Percentiles rank a stretch among this genome's conserved stretches.
phyloP scores from a whole-genome alignment of 2,329 filamentous ascomycete species.

The Elsinoe arachidis region DNA sequence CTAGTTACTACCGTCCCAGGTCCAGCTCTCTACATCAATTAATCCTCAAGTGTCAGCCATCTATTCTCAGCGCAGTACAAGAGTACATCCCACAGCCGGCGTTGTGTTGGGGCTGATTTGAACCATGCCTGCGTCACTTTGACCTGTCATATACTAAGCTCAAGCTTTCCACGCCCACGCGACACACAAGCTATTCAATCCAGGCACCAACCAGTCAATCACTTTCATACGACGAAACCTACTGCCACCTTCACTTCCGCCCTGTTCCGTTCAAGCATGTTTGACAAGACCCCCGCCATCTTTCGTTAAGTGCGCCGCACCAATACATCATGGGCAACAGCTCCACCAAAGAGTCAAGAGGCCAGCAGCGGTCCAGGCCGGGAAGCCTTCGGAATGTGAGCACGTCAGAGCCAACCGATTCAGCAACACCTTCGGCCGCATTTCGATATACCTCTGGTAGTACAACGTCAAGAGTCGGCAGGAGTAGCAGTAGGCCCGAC shows the following conservation, averaged over 20 bases:
- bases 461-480: constrained; percentile 34
- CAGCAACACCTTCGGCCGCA: constrained; percentile 18
- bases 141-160: constrained; percentile 8
- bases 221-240: neutral
- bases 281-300: constrained; percentile 12
- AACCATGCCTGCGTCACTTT: constrained; percentile 13
- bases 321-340: constrained; percentile 37
- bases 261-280: constrained; percentile 10
- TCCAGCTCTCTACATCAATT: neutral
- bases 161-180: constrained; percentile 13
- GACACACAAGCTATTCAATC: constrained; percentile 14
- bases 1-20: neutral
- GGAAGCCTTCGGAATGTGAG: constrained; percentile 26
- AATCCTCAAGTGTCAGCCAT: neutral
- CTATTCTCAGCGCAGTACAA: constrained; percentile 1
- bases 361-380: constrained; percentile 26
- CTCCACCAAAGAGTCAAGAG: constrained; percentile 39
- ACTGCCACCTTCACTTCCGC: neutral
- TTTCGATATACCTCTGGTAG: constrained; percentile 27
- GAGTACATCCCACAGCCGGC: neutral
- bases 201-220: constrained; percentile 4
- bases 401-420: constrained; percentile 23
- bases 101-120: neutral
- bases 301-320: neutral
- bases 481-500: constrained; percentile 48